Conservation (phyloP, 805 yeast species). For the Metschnikowia colocasiae region DNA sequence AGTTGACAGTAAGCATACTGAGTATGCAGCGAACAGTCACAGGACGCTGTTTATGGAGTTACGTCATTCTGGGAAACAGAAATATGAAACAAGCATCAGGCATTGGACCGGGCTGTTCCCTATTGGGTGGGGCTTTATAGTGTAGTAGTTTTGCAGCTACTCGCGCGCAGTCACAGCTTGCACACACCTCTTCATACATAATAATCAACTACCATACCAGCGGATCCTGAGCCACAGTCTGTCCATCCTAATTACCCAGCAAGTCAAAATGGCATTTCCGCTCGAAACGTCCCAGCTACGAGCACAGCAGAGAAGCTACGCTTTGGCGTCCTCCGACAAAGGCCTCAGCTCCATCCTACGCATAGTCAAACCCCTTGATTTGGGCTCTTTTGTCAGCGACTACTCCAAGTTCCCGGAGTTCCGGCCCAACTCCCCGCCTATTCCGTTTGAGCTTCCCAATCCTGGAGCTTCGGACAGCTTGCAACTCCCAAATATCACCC, state of each 20-base stretch:
- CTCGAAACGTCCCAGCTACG: conserved; percentile 18
- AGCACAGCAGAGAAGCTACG: conserved; percentile 18
- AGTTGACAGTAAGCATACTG: no score
- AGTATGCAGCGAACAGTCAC: no score
- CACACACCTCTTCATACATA: background rate
- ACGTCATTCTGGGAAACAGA: no score
- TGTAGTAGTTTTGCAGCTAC: conserved; percentile 1
- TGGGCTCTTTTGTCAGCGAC: conserved; percentile 14
- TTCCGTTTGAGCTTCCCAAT: conserved; percentile 16
- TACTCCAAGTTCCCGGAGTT: conserved; percentile 9
- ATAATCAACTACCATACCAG: background rate
- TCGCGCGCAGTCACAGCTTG: background rate
- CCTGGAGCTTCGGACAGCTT: background rate
- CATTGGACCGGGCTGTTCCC: no score
- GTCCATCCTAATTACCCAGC: background rate
- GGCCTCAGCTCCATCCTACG: conserved; percentile 11
- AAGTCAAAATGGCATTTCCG: conserved; percentile 18
- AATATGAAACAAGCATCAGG: no score
- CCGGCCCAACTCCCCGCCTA: conserved; percentile 17
- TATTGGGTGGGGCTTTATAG: background rate
- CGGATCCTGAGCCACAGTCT: background rate
- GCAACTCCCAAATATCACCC: background rate
- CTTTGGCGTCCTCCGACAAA: conserved; percentile 14
- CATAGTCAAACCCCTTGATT: conserved; percentile 16
- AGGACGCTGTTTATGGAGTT: no score